Percentiles rank a stretch among this genome's conserved stretches.
Conservation (phyloP, 2,329 filamentous ascomycete genomes). For the Aspergillus melleus region DNA sequence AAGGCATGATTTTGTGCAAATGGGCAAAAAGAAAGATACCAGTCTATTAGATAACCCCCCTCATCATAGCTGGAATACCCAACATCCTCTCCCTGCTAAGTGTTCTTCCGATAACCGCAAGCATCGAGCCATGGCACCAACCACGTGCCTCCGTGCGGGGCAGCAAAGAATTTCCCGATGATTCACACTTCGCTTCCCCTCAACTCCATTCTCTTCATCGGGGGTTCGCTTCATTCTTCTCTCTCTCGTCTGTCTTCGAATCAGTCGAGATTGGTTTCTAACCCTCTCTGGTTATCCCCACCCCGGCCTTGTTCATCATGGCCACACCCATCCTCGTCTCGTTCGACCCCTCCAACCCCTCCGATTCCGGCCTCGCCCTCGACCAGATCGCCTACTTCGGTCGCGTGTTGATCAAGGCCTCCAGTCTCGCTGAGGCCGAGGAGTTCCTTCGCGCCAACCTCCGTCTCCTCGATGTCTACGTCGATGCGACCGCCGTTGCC, state of each 20-base stretch:
- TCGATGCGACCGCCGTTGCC: constrained; percentile 72
- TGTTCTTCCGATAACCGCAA: background rate
- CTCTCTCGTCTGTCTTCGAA: constrained; percentile 1
- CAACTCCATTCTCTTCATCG: background rate
- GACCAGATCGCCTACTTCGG: constrained; percentile 60
- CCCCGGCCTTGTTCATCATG: constrained; percentile 30
- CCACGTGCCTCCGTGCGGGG: constrained; percentile 4
- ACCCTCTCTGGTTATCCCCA: background rate
- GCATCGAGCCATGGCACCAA: background rate
- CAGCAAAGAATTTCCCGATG: constrained; percentile 15
- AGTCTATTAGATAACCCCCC: no score
- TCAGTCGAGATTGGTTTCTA: background rate
- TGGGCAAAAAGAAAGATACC: no score
- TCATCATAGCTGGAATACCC: no score
- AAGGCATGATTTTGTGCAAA: no score
- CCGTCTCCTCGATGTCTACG: constrained; percentile 61
- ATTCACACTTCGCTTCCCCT: constrained; percentile 11
- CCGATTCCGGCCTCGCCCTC: constrained; percentile 50
- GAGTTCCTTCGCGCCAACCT: constrained; percentile 60
- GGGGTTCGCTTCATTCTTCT: background rate
- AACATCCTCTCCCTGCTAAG: background rate
- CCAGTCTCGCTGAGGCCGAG: constrained; percentile 39
- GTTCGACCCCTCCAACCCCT: constrained; percentile 42
- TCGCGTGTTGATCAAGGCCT: constrained; percentile 56
- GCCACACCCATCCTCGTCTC: constrained; percentile 45